Evolutionary conservation across 2,329 filamentous ascomycete genomes (phyloP), one percentile per base, ranked within the genome.

Genomic region (Botryosphaeria dothidea): DNA sequence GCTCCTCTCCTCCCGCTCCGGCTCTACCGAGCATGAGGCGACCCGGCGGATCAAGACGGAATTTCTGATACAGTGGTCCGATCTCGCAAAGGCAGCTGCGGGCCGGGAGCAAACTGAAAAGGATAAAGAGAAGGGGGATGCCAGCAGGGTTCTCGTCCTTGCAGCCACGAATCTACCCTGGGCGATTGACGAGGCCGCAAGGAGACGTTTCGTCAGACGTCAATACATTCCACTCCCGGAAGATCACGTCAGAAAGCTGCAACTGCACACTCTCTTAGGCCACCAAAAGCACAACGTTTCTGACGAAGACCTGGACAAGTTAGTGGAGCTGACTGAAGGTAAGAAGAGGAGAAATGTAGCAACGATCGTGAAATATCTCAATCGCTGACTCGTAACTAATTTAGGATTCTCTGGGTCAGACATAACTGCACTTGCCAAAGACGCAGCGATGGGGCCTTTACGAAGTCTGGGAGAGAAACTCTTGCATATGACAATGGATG

Each of bases 221-320:
- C 95, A 98, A 77, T 99, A 99, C 75, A 99, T 99, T 66, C 94
- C 95, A 0, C 80, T 99, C 9, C 95, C 95, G 0, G 95, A 98
- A 74, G 86, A 88, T 11, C 86, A 90, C 69, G 96, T 96, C 0
- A 85, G 95, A 65, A 88, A 88, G 64, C 85, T 86, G 58, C 95
- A 99, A 72, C 79, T 99, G 49, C 85, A 86, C 68, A 96, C 88
- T 7, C 79, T 99, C 4, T 77, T 99, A 25, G 88, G 91, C 29
- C 90, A 96, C 71, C 95, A 98, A 77, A 96, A 96, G 71, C 93
- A 97, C 72, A 87, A 84, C 65, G 79, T 99, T 21, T 86, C 81
- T 3, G 86, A 91, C 43, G 80, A 81, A 38, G 93, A 97, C 71
- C 89, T 97, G 67, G 79, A 88, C 56, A 82, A 81, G 52, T 79